phyloP scores from a whole-genome alignment of 2,329 filamentous ascomycete species.

The Fusarium sp. region DNA sequence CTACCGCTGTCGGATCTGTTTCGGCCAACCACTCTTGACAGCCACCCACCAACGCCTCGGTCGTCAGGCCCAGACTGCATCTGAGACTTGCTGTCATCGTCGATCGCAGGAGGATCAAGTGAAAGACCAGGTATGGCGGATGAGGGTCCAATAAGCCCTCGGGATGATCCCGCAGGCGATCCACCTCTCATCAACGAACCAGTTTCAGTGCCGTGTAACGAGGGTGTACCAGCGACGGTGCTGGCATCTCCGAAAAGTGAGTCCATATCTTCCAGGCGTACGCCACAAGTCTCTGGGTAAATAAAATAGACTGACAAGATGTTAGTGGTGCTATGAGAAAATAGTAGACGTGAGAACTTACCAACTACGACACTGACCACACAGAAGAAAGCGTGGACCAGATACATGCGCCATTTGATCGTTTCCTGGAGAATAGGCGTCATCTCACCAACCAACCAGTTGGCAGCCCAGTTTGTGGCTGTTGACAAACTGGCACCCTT shows the following conservation, averaged over 20 bases:
- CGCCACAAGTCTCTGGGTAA: slow-evolving; percentile 96
- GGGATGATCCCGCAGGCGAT: slow-evolving; percentile 81
- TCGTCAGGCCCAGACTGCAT: slow-evolving; percentile 53
- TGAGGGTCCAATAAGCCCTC: slow-evolving; percentile 70
- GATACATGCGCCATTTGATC: slow-evolving; percentile 94
- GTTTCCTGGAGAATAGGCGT: slow-evolving; percentile 92
- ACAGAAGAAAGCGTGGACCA: slow-evolving; percentile 97
- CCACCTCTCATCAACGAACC: slow-evolving; percentile 83
- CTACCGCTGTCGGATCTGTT: slow-evolving; percentile 56
- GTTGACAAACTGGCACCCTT: slow-evolving; percentile 98
- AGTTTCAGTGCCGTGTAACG: slow-evolving; percentile 79
- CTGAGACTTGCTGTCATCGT: slow-evolving; percentile 62
- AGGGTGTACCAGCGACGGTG: slow-evolving; percentile 82
- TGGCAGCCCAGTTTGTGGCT: slow-evolving; percentile 97
- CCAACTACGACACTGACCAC: slow-evolving; percentile 95
- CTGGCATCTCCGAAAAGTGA: slow-evolving; percentile 93
- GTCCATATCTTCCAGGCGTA: slow-evolving; percentile 97
- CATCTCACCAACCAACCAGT: slow-evolving; percentile 96
- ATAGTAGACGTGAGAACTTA: slow-evolving; percentile 66
- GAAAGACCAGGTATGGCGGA: slow-evolving; percentile 83
- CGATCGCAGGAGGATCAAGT: slow-evolving; percentile 80
- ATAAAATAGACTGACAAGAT: slow-evolving; percentile 88
- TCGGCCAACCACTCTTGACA: slow-evolving; percentile 58
- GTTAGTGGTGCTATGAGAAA: slow-evolving; percentile 33
- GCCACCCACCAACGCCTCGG: slow-evolving; percentile 65